Evolutionary conservation across 208 protist genomes (phyloP).

Genomic region (Acanthamoeba lenticulata): DNA sequence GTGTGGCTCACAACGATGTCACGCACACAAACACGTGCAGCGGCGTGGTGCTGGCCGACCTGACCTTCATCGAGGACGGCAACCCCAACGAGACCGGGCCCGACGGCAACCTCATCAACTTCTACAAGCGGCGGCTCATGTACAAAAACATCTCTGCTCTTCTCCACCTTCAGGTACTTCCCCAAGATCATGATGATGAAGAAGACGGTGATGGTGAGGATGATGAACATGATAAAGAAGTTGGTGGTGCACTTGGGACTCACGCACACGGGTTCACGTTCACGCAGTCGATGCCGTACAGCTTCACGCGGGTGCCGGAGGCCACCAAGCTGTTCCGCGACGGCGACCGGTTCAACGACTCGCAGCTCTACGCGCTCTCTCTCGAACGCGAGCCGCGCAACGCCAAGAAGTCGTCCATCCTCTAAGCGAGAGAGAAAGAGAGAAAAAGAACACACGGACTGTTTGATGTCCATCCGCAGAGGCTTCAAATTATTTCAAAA

Average conservation of each 20-base stretch:
- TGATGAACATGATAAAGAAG: not conserved
- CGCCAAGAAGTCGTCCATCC: conserved; percentile 55
- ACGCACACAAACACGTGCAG: not conserved
- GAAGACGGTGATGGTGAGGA: not conserved
- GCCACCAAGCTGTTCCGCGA: conserved; percentile 35
- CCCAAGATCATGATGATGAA: not conserved
- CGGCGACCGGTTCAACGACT: conserved; percentile 6
- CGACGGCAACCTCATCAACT: conserved; percentile 32
- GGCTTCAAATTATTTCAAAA: too few species aligned
- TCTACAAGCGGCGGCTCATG: conserved; percentile 58
- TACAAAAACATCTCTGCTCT: conserved; percentile 31
- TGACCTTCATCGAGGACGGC: conserved; percentile 64
- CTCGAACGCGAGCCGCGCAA: conserved; percentile 1
- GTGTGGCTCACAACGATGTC: not conserved
- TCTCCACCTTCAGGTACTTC: conserved; percentile 19
- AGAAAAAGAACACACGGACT: too few species aligned
- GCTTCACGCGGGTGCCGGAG: conserved; percentile 52
- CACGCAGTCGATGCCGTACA: conserved; percentile 35
- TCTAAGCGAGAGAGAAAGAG: not conserved
- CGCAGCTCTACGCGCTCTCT: conserved; percentile 41
- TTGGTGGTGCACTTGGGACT: not conserved
- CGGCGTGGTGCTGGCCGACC: conserved; percentile 21
- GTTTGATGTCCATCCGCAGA: not conserved
- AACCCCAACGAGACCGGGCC: conserved; percentile 11
- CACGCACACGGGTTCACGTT: not conserved